A percentile compares a stretch with the other conserved stretches of the same genome.
phyloP scores from a whole-genome alignment of 495 filamentous ascomycete species.

The Polyplosphaeria fusca region DNA sequence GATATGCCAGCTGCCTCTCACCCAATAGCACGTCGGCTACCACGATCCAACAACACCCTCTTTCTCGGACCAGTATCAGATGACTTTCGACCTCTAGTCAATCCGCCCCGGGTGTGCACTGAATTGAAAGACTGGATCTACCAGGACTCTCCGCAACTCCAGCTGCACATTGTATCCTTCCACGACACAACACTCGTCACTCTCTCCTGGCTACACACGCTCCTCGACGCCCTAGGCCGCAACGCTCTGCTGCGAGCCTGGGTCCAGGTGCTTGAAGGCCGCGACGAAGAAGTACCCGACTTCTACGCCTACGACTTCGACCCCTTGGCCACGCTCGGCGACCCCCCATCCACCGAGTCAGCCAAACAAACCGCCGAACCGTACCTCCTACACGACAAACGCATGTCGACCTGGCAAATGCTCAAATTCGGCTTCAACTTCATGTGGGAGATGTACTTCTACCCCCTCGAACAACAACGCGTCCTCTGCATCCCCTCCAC shows the following conservation, averaged over 20 bases:
- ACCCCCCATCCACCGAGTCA: neutral
- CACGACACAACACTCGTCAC: slow-evolving; percentile 17
- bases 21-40: neutral
- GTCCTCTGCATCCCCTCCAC: slow-evolving; percentile 1
- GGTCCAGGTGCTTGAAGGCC: slow-evolving; percentile 11
- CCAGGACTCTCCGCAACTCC: slow-evolving; percentile 11
- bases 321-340: slow-evolving; percentile 14
- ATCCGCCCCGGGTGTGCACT: neutral
- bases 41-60: neutral
- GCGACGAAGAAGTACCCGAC: slow-evolving; percentile 12
- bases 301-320: slow-evolving; percentile 24
- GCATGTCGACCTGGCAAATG: neutral
- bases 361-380: neutral
- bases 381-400: neutral
- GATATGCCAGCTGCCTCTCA: slow-evolving; percentile 1
- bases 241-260: slow-evolving; percentile 9
- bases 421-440: slow-evolving; percentile 1
- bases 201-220: slow-evolving; percentile 20
- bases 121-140: slow-evolving; percentile 9
- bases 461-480: neutral
- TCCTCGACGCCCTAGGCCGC: slow-evolving; percentile 19
- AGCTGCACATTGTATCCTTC: slow-evolving; percentile 18
- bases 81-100: neutral
- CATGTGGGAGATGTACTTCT: slow-evolving; percentile 10
- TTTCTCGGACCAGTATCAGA: neutral